Base-by-base conservation (phyloP, 805 yeast species). In the Candida khao-thaluensis region DNA sequence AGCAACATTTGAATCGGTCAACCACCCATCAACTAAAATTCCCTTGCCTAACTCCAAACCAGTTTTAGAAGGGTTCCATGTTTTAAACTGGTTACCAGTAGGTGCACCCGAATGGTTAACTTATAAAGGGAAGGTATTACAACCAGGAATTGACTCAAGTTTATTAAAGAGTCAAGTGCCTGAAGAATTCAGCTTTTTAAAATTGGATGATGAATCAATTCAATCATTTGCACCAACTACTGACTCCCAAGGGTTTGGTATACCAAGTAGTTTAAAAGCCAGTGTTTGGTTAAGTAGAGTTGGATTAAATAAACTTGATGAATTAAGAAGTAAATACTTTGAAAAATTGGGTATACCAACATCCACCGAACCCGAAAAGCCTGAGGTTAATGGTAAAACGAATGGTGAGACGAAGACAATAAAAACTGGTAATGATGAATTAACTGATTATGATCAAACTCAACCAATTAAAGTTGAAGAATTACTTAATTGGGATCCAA, bases 41-140 rank as follows among this genome's bases (percentile, higher is more conserved):
- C 64, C 69, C 7, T 57, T 60, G 7, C 60, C 68, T 6, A 58
- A 62, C 4, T 53, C 48, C 24, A 53, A 57, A 10, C 57, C 64
- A 7, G 59, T 69, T n/a, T 54, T 69, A 43, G 64, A 62, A 32
- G 64, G 63, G 38, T 69, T 66, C 50, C 64, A 67, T 51, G 70
- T 66, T 42, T 71, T 72, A 4, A 67, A 63, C 35, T 69, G 74
- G 74, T 69, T 67, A 36, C 68, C 71, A 10, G 57, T 69, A 17
- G 61, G 62, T 9, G 55, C 63, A 7, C 72, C 73, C n/a, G 62
- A 60, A 23, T 69, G 74, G 74, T 52, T 69, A 39, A 53, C 48
- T 14, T 69, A 69, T 40, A 61, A 55, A 22, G 48, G 56, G 9
- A 52, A 41, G 14, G 20, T 37, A 2, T 40, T 49, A 29, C 50